Evolutionary conservation across 257 asterid species (phyloP), one percentile per base, ranked within the genome.

Genomic region (Solanum peruvianum): DNA sequence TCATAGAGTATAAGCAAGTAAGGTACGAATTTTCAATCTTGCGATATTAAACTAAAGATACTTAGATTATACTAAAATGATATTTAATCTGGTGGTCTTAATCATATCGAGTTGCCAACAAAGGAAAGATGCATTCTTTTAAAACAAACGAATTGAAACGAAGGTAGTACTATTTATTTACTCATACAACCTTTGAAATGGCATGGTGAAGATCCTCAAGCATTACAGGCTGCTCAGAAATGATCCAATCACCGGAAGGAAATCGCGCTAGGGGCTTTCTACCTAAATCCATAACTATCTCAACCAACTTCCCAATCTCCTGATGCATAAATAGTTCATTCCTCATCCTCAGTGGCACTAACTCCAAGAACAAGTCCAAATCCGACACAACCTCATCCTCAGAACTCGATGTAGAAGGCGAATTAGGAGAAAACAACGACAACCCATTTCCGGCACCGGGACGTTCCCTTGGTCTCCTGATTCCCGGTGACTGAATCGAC

Each of bases 241-340:
- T 93, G 89, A 92, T 91, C 95, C 98, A 94, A 92, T 95, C 99
- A 5, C 99, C 99, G 0, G 94, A 89, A 25, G 99, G 99, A 87
- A 97, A 97, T 45, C 99, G 94, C 52, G 99, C 99, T 39, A 97
- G 92, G 2, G 99, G 98, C 85, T 94, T 94, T 87, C 99, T 94
- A 29, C 99, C 98, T 93, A 97, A 94, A 93, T 97, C 99, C 99
- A 97, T 94, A 29, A 97, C 99, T 82, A 97, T 95, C 95, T 97
- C 99, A 89, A 97, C 91, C 80, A 97, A 90, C 88, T 93, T 88
- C 88, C 90, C 91, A 85, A 97, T 94, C 84, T 93, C 93, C 88
- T 90, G 92, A 86, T 94, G 97, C 91, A 91, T 87, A 88, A 92
- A 88, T 89, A 97, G 89, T 81, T 92, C 95, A 66, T 89, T 86